Evolutionary conservation across 768 basidiomycete species (phyloP).

Genomic region (Hortiboletus campestris): DNA sequence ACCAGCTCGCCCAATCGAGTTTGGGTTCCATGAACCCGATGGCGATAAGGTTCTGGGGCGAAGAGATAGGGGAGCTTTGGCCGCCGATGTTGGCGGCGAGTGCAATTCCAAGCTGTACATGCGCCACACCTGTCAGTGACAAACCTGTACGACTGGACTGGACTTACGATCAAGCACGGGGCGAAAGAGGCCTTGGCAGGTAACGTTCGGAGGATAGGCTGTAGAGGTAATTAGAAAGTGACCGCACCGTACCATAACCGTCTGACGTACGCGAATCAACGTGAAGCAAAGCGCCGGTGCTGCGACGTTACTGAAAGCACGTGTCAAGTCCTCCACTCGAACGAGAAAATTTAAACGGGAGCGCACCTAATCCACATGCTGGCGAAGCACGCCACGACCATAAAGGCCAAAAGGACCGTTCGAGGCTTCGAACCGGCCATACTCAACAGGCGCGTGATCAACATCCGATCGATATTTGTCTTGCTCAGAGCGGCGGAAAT

Average conservation of each 20-base stretch:
- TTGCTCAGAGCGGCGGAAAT: constrained; percentile 96
- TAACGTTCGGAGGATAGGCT: constrained; percentile 93
- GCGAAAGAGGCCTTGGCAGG: constrained; percentile 85
- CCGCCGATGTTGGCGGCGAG: constrained; percentile 98
- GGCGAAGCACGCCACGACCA: constrained; percentile 95
- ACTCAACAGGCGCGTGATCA: constrained; percentile 87
- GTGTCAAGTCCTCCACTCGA: constrained; percentile 3
- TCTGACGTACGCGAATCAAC: constrained; percentile 73
- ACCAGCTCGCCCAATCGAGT: constrained; percentile 91
- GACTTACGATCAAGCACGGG: constrained; percentile 85
- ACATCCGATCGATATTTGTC: constrained; percentile 87
- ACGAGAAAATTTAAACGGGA: not conserved
- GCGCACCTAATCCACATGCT: constrained; percentile 97
- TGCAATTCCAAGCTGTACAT: constrained; percentile 82
- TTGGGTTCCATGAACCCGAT: constrained; percentile 81
- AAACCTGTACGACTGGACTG: not conserved
- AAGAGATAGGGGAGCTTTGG: constrained; percentile 95
- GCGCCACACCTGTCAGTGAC: not conserved
- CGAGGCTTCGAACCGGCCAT: constrained; percentile 87
- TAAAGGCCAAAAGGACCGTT: constrained; percentile 87
- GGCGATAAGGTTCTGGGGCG: constrained; percentile 96
- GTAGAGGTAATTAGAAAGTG: constrained; percentile 5
- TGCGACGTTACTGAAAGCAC: constrained; percentile 76
- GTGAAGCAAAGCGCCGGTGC: constrained; percentile 97
- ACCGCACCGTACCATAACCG: not conserved